These are phyloP conservation scores for Acanthamoeba royreba DNA, from an alignment of 208 protist species.

Conservation along the genomic window DNA sequence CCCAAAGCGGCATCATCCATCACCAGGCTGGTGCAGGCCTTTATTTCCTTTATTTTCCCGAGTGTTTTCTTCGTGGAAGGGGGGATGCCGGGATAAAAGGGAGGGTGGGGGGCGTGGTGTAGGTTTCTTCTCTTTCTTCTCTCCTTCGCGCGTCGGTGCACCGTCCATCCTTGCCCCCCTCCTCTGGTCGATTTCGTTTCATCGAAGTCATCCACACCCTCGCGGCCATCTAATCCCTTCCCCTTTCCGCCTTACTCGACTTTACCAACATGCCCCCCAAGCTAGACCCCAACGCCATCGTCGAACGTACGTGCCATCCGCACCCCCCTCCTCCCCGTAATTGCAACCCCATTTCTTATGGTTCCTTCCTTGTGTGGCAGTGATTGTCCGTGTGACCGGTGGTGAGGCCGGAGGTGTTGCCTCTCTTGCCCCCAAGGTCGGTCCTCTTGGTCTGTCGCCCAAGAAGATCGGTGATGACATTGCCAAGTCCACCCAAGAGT, in stretches of 20 bases:
- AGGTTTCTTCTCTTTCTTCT: conserved; percentile 8
- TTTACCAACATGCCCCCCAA: conserved; percentile 94
- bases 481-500: conserved; percentile 97
- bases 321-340: not conserved
- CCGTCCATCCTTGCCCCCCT: too few relatives aligned
- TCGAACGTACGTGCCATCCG: conserved; percentile 68
- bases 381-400: conserved; percentile 96
- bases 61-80: too few relatives aligned
- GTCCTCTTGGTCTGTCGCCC: conserved; percentile 97
- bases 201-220: conserved; percentile 42
- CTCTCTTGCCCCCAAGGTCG: conserved; percentile 98
- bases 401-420: conserved; percentile 96
- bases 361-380: conserved; percentile 71
- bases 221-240: not conserved
- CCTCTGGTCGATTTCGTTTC: conserved; percentile 25
- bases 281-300: conserved; percentile 96
- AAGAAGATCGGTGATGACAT: conserved; percentile 99
- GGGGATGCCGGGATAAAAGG: too few relatives aligned
- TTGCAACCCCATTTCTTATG: not conserved
- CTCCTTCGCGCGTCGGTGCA: not conserved
- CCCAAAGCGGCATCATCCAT: too few relatives aligned
- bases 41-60: too few relatives aligned
- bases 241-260: not conserved
- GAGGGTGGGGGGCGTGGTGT: too few relatives aligned
- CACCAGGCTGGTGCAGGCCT: too few relatives aligned